phyloP scores from a whole-genome alignment of 495 filamentous ascomycete genomes.

The Thermochaetoides thermophila region DNA sequence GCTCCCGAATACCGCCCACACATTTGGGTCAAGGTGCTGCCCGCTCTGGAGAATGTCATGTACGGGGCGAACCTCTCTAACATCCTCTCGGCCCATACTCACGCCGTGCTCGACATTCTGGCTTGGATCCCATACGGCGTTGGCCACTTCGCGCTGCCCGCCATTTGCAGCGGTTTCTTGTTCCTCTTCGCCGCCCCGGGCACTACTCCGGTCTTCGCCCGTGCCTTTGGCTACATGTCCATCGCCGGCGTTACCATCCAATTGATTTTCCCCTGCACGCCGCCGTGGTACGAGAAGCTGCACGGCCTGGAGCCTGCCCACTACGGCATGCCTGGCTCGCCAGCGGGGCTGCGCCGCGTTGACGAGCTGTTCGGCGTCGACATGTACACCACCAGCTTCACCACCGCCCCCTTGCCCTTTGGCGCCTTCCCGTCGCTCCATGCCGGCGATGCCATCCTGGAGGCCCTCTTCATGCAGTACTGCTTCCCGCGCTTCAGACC shows the following conservation, averaged over 20 bases:
- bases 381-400: constrained; percentile 82
- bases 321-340: constrained; percentile 75
- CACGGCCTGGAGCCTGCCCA: constrained; percentile 77
- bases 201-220: constrained; percentile 68
- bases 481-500: constrained; percentile 67
- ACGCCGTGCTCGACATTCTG: constrained; percentile 64
- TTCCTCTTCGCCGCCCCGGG: constrained; percentile 83
- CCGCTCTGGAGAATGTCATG: constrained; percentile 90
- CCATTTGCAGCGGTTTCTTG: constrained; percentile 56
- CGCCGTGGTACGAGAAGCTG: constrained; percentile 88
- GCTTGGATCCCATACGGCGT: constrained; percentile 91
- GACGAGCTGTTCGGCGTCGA: constrained; percentile 79
- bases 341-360: constrained; percentile 77
- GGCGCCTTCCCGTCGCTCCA: constrained; percentile 89
- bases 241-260: constrained; percentile 73
- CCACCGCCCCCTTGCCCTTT: constrained; percentile 78
- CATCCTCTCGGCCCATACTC: constrained; percentile 77
- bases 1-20: constrained; percentile 70
- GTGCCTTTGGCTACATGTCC: constrained; percentile 84
- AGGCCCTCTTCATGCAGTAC: constrained; percentile 84
- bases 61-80: constrained; percentile 94
- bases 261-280: constrained; percentile 79
- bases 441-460: constrained; percentile 69
- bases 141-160: constrained; percentile 71
- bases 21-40: constrained; percentile 88